Percentiles rank a stretch among this genome's conserved stretches.
Evolutionary conservation across 805 yeast species (phyloP).

Genomic region (Ogataea allantospora): DNA sequence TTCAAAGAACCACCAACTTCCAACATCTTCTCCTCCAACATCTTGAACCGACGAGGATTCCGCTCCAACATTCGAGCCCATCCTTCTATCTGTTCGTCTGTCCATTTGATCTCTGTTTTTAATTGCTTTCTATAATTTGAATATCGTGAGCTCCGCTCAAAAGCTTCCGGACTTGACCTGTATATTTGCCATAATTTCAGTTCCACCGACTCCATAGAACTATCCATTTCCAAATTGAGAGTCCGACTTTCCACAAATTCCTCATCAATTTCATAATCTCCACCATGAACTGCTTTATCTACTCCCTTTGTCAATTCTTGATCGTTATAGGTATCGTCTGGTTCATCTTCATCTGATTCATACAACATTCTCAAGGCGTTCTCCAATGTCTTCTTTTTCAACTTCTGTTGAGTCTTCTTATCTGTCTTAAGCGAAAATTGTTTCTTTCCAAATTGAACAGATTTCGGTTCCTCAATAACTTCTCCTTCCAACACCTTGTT

Average conservation of each 20-base stretch:
- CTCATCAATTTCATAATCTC: conserved; percentile 33
- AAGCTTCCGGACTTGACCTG: conserved; percentile 48
- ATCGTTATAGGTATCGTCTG: conserved; percentile 74
- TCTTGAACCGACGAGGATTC: conserved; percentile 58
- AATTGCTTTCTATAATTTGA: conserved; percentile 50
- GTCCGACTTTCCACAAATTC: conserved; percentile 16
- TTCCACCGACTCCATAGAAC: conserved; percentile 47
- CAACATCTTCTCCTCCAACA: conserved; percentile 61
- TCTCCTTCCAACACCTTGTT: conserved; percentile 65
- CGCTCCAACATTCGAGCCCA: conserved; percentile 79
- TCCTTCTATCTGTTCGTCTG: conserved; percentile 90
- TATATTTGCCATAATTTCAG: conserved; percentile 53
- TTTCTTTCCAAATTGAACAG: conserved; percentile 37
- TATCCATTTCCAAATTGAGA: conserved; percentile 17
- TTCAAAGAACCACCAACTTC: conserved; percentile 38
- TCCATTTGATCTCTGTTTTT: conserved; percentile 59
- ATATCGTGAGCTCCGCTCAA: conserved; percentile 47
- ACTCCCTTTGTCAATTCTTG: conserved; percentile 39
- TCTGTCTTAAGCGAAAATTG: conserved; percentile 18
- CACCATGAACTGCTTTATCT: conserved; percentile 21
- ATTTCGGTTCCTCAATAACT: conserved; percentile 32
- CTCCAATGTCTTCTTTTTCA: conserved; percentile 55
- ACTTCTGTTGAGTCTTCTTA: conserved; percentile 33
- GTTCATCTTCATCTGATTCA: conserved; percentile 80
- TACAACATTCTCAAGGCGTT: conserved; percentile 60